Evolutionary conservation across 2,329 filamentous ascomycete species (phyloP), one percentile per base, ranked within the genome.

Genomic region (Aspergillus aculeatus): DNA sequence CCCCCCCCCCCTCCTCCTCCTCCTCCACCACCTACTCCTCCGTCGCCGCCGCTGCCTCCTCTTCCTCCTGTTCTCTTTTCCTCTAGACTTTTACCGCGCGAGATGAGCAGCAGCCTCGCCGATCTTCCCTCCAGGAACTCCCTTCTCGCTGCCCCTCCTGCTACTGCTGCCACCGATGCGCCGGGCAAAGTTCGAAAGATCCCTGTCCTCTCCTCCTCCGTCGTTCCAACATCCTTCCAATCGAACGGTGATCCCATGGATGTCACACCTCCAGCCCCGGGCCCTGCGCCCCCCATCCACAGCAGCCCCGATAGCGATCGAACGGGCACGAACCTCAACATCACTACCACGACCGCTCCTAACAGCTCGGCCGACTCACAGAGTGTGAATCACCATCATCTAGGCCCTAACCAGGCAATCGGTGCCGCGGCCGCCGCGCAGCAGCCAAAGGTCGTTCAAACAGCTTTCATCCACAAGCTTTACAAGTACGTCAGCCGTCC

Each of bases 401-500:
- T 44, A 19, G 31, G 54, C 62, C 57, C 63, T 63, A 71, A 69
- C 60, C 73, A 74, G 53, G 71, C 74, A 24, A 70, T 77, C 54
- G 76, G 76, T 10, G 80, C 80, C 71, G 81, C 78, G 71, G 75
- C 77, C 56, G 78, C 80, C 51, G 89, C 93, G 55, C 92, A 96
- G 73, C 93, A 96, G 73, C 93, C 95, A 61, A 99, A 99, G 79
- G 94, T 97, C 49, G 92, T 98, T 16, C 95, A 99, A 79, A 98
- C 95, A 11, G 95, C 95, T 23, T 99, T 99, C 72, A 98, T 99
- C 66, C 95, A 99, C 77, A 99, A 99, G 78, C 86, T 99, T 38
- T 99, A 98, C 83, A 97, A 96, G 93, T 97, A 83, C 72, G 89
- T 65, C 50, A 73, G 60, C 59, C 35, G 12, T 3, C 19, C 44